Evolutionary conservation across 2,329 filamentous ascomycete species (phyloP).

Genomic region (Xylaria polymorpha): DNA sequence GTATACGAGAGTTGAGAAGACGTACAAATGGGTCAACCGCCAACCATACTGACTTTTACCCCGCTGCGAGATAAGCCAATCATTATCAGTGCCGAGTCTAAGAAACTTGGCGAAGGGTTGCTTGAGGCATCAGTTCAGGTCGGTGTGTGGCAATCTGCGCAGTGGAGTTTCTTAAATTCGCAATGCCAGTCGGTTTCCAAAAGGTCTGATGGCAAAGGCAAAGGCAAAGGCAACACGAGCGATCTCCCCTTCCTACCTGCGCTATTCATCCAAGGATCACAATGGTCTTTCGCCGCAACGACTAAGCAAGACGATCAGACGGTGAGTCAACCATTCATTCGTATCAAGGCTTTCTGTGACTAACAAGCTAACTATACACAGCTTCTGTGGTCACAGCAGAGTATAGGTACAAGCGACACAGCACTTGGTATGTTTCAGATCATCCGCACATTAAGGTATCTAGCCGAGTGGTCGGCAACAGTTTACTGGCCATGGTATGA

Average conservation of each 20-base stretch:
- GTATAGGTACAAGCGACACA: slow-evolving; percentile 16
- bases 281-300: slow-evolving; percentile 24
- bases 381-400: slow-evolving; percentile 15
- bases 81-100: slow-evolving; percentile 18
- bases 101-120: slow-evolving; percentile 13
- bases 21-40: background rate
- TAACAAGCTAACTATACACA: background rate
- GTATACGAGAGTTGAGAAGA: slow-evolving; percentile 1
- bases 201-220: background rate
- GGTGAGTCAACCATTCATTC: background rate
- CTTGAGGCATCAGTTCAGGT: slow-evolving; percentile 15
- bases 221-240: too few species aligned
- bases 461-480: slow-evolving; percentile 6
- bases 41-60: slow-evolving; percentile 22
- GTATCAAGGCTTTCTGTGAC: background rate
- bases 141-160: slow-evolving; percentile 20
- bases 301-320: slow-evolving; percentile 10
- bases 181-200: background rate
- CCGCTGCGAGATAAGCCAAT: slow-evolving; percentile 14
- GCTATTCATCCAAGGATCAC: slow-evolving; percentile 17
- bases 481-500: slow-evolving; percentile 23
- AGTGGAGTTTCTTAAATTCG: slow-evolving; percentile 21
- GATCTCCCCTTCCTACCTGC: slow-evolving; percentile 3
- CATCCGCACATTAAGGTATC: slow-evolving; percentile 14
- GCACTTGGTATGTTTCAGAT: slow-evolving; percentile 21